Evolutionary conservation across 352 stramenopile genomes (phyloP), one percentile per base, ranked within the genome.

Genomic region (Thalassiosira ordinaria): DNA sequence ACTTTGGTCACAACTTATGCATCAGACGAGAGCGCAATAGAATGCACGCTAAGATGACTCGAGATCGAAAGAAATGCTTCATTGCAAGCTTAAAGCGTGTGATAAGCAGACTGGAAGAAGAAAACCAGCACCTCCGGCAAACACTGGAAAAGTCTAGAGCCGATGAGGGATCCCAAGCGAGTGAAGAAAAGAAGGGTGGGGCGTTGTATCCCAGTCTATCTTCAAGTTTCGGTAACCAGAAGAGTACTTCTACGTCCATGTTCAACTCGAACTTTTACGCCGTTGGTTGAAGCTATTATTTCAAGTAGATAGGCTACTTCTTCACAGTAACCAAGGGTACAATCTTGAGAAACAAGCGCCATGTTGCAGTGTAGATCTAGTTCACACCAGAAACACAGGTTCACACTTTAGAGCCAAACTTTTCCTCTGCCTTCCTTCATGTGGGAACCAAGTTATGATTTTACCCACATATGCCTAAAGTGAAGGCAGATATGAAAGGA

Each of bases 11-110:
- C 35, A 70, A 41, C 5, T n/a, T 14, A 14, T 44, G 52, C 16
- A 46, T 24, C 66, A 91, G 85, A 74, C 83, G 88, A 59, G 89
- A 93, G 74, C 87, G 89, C 11, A 94, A 94, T 74, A 84, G 89
- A 65, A 91, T 91, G 78, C 89, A 94, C 49, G 89, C 89, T 16
- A 94, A 94, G 55, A 92, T 94, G 86, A 94, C 89, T 24, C 74
- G 89, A 18, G 88, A 93, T 71, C 67, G 89, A 0, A 94, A 93
- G 63, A 92, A 91, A 63, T 82, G 63, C 35, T 93, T 89, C 49
- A 83, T 94, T 49, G 71, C 80, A 9, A 87, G 70, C 29, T 78
- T 93, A 33, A 83, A 91, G 59, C 85, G 88, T 41, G 89, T 87
- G 0, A 91, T 93, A 49, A 47, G 80, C 1, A 85, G 90, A 52